Conservation (phyloP, 305 asterid genomes). For the Fraxinus latifolia region DNA sequence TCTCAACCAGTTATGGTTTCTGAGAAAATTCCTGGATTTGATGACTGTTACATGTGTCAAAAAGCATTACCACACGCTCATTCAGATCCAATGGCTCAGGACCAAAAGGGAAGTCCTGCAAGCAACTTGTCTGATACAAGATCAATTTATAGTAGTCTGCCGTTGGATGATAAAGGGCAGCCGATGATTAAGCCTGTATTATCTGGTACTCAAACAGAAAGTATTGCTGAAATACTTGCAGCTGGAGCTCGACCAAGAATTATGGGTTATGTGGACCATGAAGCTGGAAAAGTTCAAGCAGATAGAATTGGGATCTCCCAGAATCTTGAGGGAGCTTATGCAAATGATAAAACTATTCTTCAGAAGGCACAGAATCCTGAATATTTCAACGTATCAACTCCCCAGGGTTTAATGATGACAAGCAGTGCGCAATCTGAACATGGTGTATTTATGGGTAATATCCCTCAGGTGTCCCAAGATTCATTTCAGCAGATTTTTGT, state of each 20-base stretch:
- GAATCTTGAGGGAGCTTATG: slow-evolving; percentile 35
- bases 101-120: slow-evolving; percentile 47
- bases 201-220: slow-evolving; percentile 41
- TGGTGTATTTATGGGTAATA: slow-evolving; percentile 39
- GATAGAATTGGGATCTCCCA: slow-evolving; percentile 39
- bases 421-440: slow-evolving; percentile 51
- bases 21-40: slow-evolving; percentile 39
- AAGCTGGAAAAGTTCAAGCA: slow-evolving; percentile 35
- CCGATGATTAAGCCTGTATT: slow-evolving; percentile 41
- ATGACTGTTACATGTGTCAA: slow-evolving; percentile 83
- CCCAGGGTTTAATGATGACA: slow-evolving; percentile 44
- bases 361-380: slow-evolving; percentile 39
- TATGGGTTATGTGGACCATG: slow-evolving; percentile 31
- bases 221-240: slow-evolving; percentile 36
- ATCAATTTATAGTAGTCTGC: slow-evolving; percentile 51
- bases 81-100: slow-evolving; percentile 75
- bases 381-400: slow-evolving; percentile 39
- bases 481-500: slow-evolving; percentile 37
- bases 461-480: slow-evolving; percentile 48
- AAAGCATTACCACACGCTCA: slow-evolving; percentile 95
- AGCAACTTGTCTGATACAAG: slow-evolving; percentile 44
- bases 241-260: slow-evolving; percentile 33
- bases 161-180: slow-evolving; percentile 57
- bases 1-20: slow-evolving; percentile 44
- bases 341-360: slow-evolving; percentile 28